Evolutionary conservation across 768 basidiomycete genomes (phyloP).

Genomic region (Calocybe indica): DNA sequence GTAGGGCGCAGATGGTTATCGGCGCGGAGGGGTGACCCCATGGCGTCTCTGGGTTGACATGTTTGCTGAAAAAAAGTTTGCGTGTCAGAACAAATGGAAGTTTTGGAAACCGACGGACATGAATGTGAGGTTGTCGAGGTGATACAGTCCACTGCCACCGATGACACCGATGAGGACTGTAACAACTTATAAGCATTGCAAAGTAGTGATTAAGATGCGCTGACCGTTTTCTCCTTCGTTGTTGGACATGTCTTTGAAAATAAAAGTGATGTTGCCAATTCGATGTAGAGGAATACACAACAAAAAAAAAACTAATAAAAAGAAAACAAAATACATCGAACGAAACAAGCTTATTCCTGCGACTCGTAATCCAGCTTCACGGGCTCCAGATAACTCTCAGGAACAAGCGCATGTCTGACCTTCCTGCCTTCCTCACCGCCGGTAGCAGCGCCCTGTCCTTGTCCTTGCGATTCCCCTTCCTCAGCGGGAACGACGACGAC

Average conservation of each 20-base stretch:
- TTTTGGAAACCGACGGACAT: constrained; percentile 49
- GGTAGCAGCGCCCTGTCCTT: constrained; percentile 10
- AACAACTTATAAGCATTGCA: background rate
- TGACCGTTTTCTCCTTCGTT: too few species aligned
- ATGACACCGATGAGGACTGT: constrained; percentile 84
- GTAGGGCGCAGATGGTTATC: constrained; percentile 86
- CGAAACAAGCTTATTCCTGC: constrained; percentile 9
- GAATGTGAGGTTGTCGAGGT: constrained; percentile 84
- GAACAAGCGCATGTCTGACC: constrained; percentile 61
- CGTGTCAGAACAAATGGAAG: background rate
- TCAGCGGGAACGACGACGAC: constrained; percentile 44
- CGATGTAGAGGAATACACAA: too few species aligned
- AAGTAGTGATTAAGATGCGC: too few species aligned
- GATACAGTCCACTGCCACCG: constrained; percentile 89
- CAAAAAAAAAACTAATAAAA: too few species aligned
- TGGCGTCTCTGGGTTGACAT: constrained; percentile 85
- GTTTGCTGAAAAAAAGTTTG: constrained; percentile 39
- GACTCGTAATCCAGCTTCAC: constrained; percentile 39
- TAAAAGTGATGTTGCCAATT: too few species aligned
- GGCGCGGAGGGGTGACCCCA: constrained; percentile 92
- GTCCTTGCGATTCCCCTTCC: background rate
- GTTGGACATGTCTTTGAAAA: too few species aligned
- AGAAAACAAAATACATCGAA: too few species aligned
- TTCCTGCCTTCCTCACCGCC: constrained; percentile 6
- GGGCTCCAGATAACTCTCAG: constrained; percentile 70